Evolutionary conservation across 2,329 filamentous ascomycete genomes (phyloP).

Genomic region (Neocucurbitaria cava): DNA sequence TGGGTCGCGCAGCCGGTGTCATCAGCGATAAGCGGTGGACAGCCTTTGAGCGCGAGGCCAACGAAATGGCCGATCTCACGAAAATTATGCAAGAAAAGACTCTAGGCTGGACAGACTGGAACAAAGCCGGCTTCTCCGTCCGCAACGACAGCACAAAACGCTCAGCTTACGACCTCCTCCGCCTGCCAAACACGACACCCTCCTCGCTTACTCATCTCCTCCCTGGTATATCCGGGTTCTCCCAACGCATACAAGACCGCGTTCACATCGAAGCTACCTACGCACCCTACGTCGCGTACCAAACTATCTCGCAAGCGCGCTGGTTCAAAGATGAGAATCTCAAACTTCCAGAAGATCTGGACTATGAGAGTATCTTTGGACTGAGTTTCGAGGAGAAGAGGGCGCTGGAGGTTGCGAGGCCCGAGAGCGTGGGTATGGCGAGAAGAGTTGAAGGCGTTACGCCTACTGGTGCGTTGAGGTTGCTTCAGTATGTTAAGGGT

Average conservation of each 20-base stretch:
- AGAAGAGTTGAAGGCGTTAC: slow-evolving; percentile 82
- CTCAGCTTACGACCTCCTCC: slow-evolving; percentile 80
- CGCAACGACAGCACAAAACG: slow-evolving; percentile 71
- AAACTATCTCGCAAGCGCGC: slow-evolving; percentile 69
- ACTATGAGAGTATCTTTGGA: slow-evolving; percentile 76
- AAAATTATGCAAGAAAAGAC: slow-evolving; percentile 64
- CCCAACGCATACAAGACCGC: slow-evolving; percentile 67
- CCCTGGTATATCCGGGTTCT: slow-evolving; percentile 62
- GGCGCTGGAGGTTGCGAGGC: slow-evolving; percentile 71
- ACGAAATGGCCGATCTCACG: slow-evolving; percentile 72
- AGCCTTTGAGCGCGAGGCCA: slow-evolving; percentile 68
- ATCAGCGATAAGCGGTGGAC: slow-evolving; percentile 82
- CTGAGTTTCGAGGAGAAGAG: slow-evolving; percentile 81
- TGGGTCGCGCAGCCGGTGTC: slow-evolving; percentile 77
- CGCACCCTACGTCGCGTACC: slow-evolving; percentile 81
- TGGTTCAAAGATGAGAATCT: slow-evolving; percentile 81
- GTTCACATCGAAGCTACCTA: slow-evolving; percentile 85
- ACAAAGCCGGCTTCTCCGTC: slow-evolving; percentile 71
- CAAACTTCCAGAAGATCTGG: slow-evolving; percentile 72
- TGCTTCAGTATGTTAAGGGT: slow-evolving; percentile 69
- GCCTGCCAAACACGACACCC: slow-evolving; percentile 63
- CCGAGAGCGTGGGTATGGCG: slow-evolving; percentile 89
- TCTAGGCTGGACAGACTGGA: slow-evolving; percentile 71
- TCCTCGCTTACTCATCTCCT: slow-evolving; percentile 65
- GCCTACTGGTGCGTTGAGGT: slow-evolving; percentile 57